These are phyloP conservation scores for Camillea tinctor DNA, from an alignment of 2,329 filamentous ascomycete species.

Conservation along the genomic window DNA sequence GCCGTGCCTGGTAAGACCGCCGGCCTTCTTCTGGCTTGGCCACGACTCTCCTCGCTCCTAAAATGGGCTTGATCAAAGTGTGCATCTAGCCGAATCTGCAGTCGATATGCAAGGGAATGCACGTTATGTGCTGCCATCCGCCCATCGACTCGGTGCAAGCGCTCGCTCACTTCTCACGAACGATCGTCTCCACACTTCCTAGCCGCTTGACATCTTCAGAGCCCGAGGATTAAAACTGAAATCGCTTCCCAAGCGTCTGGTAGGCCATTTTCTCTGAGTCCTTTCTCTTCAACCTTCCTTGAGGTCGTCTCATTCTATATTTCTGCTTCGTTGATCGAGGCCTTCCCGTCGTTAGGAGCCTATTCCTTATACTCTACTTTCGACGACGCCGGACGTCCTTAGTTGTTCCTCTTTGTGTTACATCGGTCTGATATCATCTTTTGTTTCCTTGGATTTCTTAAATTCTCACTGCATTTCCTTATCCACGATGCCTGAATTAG, in stretches of 20 bases:
- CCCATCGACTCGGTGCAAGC: conserved; percentile 27
- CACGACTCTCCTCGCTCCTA: conserved; percentile 27
- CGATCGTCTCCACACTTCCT: conserved; percentile 22
- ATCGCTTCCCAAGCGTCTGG: conserved; percentile 22
- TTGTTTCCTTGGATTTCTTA: conserved; percentile 26
- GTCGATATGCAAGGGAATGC: conserved; percentile 24
- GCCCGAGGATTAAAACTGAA: conserved; percentile 31
- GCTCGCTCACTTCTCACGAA: conserved; percentile 22
- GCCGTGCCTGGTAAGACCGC: conserved; percentile 21
- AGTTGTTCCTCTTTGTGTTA: conserved; percentile 19
- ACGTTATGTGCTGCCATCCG: conserved; percentile 22
- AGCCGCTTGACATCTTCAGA: conserved; percentile 29
- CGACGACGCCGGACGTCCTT: conserved; percentile 34
- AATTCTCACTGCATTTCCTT: conserved; percentile 23
- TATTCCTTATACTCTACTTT: conserved; percentile 31
- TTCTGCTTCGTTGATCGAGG: conserved; percentile 46
- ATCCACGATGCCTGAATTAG: conserved; percentile 47
- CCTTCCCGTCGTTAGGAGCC: conserved; percentile 40
- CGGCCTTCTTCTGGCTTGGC: conserved; percentile 22
- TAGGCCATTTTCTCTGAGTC: conserved; percentile 22
- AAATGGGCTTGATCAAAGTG: conserved; percentile 25
- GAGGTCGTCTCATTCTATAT: conserved; percentile 34
- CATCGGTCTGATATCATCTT: conserved; percentile 17
- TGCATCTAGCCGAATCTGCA: conserved; percentile 28
- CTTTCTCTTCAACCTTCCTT: conserved; percentile 32